Percentiles rank a stretch among this genome's conserved stretches.
Conservation (phyloP, 805 yeast genomes). For the Zygosaccharomyces pseudorouxii region DNA sequence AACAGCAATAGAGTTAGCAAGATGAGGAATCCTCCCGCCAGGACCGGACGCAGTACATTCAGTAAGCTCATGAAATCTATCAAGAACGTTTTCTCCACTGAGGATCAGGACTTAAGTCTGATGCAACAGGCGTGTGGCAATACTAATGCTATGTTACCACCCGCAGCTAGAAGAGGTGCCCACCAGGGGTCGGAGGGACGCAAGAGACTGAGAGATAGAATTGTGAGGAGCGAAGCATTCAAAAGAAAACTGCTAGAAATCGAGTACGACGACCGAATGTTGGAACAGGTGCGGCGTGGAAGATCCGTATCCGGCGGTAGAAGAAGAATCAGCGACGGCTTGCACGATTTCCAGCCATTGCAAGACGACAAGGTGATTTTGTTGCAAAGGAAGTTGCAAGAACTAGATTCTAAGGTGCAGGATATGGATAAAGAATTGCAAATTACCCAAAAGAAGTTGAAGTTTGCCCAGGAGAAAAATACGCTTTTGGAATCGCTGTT, state of each 20-base stretch:
- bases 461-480: slow-evolving; percentile 32
- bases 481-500: slow-evolving; percentile 27
- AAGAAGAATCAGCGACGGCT: neutral
- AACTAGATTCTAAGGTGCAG: slow-evolving; percentile 14
- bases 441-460: slow-evolving; percentile 23
- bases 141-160: slow-evolving; percentile 10
- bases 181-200: slow-evolving; percentile 10
- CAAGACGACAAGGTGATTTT: slow-evolving; percentile 20
- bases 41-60: slow-evolving; percentile 3
- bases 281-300: slow-evolving; percentile 25
- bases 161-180: slow-evolving; percentile 4
- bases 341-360: neutral
- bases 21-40: neutral
- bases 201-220: slow-evolving; percentile 18
- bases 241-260: slow-evolving; percentile 26
- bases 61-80: slow-evolving; percentile 8
- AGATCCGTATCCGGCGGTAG: slow-evolving; percentile 11
- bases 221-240: slow-evolving; percentile 29
- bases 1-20: slow-evolving; percentile 2
- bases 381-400: slow-evolving; percentile 16
- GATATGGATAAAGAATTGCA: slow-evolving; percentile 18
- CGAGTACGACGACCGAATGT: slow-evolving; percentile 27
- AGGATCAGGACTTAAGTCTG: slow-evolving; percentile 19
- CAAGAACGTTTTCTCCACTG: slow-evolving; percentile 19
- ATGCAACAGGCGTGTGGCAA: slow-evolving; percentile 23